Base-by-base conservation (phyloP, 179 eudicot species). In the Actinidia chinensis region DNA sequence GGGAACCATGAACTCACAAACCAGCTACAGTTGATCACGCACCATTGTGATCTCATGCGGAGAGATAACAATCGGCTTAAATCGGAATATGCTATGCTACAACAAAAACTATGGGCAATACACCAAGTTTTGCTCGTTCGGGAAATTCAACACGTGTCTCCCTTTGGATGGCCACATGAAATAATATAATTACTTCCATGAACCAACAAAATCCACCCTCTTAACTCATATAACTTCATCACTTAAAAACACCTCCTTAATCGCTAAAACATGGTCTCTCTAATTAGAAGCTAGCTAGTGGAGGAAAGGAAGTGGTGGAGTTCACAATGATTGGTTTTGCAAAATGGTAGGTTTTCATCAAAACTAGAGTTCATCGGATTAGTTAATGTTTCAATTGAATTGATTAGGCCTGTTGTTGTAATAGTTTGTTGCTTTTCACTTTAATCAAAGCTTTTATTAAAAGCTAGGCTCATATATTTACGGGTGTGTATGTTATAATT, bases 1-100 rank as follows among this genome's bases (percentile, higher is more conserved):
- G 87, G 77, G 78, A 94, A 91, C 79, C 85, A 85, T 82, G 92
- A 90, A 68, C 81, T 84, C 33, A 76, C 65, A 80, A 92, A 88
- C 89, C 92, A 83, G 76, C 68, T 92, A 23, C 85, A 84, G 22
- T 13, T 87, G 0, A 43, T 87, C 4, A 78, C 77, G 1, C 89
- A 84, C 23, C 86, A 88, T 48, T 78, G 72, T 65, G 84, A 79
- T 43, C 59, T 86, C 43, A 71, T 87, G 28, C 83, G 69, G 42
- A 66, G 76, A 46, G 90, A 92, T 15, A 94, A 94, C 72, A 85
- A 90, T 6, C 79, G 81, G 66, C 87, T 94, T 54, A 70, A 23
- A 42, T 67, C 85, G 23, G 97, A 94, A 79, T 81, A 87, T 6
- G 73, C 73, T 42, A 78, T 85, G 58, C 86, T 90, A n/a, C 93